A percentile compares a stretch with the other conserved stretches of the same genome.
These are phyloP conservation scores for Gossypium laxum DNA, from an alignment of 441 rosid species.

Conservation along the genomic window DNA sequence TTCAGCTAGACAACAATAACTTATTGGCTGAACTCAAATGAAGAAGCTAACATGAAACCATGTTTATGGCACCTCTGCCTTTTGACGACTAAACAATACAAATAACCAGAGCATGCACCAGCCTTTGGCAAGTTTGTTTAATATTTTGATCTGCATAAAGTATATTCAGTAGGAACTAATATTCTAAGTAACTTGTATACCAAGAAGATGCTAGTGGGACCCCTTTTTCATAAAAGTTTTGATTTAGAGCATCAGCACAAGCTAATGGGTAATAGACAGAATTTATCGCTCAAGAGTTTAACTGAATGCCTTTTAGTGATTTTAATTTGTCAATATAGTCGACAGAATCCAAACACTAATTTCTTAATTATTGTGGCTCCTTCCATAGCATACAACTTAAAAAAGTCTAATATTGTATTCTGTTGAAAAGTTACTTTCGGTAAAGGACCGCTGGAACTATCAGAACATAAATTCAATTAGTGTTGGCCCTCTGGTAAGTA, in stretches of 20 bases:
- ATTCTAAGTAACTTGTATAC: not conserved
- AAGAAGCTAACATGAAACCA: not conserved
- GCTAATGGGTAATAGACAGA: not conserved
- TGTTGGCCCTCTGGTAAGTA: not conserved
- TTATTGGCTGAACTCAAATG: not conserved
- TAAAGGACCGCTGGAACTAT: not conserved
- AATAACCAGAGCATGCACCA: not conserved
- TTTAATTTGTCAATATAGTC: not conserved
- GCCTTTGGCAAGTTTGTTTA: not conserved
- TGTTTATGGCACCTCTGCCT: not conserved
- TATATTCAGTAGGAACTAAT: not conserved
- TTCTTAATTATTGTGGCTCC: not conserved
- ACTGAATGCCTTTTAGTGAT: conserved; percentile 3
- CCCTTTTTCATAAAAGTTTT: not conserved
- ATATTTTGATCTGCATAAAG: not conserved
- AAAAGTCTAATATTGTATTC: not conserved
- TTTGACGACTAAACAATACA: not conserved
- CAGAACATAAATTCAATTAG: not conserved
- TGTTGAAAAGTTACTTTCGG: not conserved
- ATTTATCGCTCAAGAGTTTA: not conserved
- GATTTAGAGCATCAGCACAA: not conserved
- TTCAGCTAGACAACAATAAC: not conserved
- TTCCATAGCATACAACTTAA: not conserved
- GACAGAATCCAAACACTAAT: not conserved
- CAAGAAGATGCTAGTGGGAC: not conserved